Evolutionary conservation across 176 grass and related monocot genomes (phyloP).

Genomic region (Poa pratensis): DNA sequence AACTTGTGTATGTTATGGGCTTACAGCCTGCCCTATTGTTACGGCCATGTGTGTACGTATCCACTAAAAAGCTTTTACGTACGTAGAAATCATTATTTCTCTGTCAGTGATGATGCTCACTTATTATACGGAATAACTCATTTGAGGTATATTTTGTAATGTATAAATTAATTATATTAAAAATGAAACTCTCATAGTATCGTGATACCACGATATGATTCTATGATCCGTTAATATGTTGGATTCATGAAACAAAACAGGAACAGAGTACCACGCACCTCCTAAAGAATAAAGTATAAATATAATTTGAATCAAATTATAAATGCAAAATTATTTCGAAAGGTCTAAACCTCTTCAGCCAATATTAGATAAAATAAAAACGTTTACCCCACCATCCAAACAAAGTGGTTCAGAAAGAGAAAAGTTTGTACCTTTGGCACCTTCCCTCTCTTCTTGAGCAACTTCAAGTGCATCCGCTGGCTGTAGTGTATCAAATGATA

Average conservation of each 20-base stretch:
- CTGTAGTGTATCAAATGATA: conserved; percentile 97
- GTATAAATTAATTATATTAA: not conserved
- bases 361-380: conserved; percentile 6
- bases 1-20: too few species aligned
- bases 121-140: too few species aligned
- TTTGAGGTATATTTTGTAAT: not conserved
- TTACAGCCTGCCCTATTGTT: too few species aligned
- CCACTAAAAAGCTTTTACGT: too few species aligned
- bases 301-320: not conserved
- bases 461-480: conserved; percentile 93
- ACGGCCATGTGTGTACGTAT: too few species aligned
- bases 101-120: too few species aligned
- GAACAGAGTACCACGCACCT: not conserved
- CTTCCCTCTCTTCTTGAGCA: conserved; percentile 94
- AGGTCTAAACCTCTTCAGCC: not conserved
- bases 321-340: conserved; percentile 23
- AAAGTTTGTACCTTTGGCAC: conserved; percentile 73
- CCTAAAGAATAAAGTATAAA: not conserved
- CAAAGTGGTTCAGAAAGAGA: conserved; percentile 23
- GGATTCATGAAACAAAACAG: conserved; percentile 1
- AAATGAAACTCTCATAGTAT: not conserved
- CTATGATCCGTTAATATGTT: not conserved
- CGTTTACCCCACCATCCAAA: not conserved
- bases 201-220: not conserved
- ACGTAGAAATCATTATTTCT: too few species aligned